Percentiles rank a stretch among this genome's conserved stretches.
These are phyloP conservation scores for Phytophthora hibernalis DNA, from an alignment of 352 stramenopile species.

Conservation along the genomic window DNA sequence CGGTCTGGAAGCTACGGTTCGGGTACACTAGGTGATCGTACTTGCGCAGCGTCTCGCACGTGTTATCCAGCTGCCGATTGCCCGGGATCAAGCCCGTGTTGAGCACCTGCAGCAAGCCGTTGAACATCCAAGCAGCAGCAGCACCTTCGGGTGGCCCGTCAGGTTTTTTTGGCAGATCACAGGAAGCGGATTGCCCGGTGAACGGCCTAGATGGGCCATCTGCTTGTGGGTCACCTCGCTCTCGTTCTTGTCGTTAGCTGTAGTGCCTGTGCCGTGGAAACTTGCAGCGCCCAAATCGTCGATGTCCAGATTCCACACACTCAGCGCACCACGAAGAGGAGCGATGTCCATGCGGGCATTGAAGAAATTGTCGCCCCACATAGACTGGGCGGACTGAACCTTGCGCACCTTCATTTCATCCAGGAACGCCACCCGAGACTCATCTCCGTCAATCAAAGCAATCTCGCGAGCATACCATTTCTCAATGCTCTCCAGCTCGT, in stretches of 20 bases:
- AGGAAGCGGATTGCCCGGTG: constrained; percentile 72
- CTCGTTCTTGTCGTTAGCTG: constrained; percentile 89
- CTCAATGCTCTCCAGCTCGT: constrained; percentile 75
- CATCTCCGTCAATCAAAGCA: constrained; percentile 39
- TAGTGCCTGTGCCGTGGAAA: constrained; percentile 86
- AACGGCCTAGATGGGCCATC: constrained; percentile 77
- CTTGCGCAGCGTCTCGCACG: constrained; percentile 66
- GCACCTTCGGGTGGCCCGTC: constrained; percentile 87
- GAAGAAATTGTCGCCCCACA: constrained; percentile 81
- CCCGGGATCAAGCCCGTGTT: constrained; percentile 78
- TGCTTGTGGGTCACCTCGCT: constrained; percentile 90
- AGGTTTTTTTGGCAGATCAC: constrained; percentile 87
- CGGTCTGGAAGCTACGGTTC: constrained; percentile 81
- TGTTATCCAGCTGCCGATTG: constrained; percentile 88
- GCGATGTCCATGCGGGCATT: constrained; percentile 65
- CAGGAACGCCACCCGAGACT: constrained; percentile 55
- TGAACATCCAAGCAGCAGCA: constrained; percentile 85
- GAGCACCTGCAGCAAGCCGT: constrained; percentile 83
- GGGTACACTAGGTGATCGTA: constrained; percentile 83
- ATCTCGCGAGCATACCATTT: constrained; percentile 74
- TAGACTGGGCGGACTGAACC: constrained; percentile 65
- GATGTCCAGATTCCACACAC: constrained; percentile 45
- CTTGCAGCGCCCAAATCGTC: constrained; percentile 79
- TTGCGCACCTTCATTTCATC: constrained; percentile 77
- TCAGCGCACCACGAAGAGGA: constrained; percentile 77